Percentiles rank a stretch among this genome's conserved stretches.
Conservation (phyloP, 2,329 filamentous ascomycete species). For the Phyllosticta citribraziliensis region DNA sequence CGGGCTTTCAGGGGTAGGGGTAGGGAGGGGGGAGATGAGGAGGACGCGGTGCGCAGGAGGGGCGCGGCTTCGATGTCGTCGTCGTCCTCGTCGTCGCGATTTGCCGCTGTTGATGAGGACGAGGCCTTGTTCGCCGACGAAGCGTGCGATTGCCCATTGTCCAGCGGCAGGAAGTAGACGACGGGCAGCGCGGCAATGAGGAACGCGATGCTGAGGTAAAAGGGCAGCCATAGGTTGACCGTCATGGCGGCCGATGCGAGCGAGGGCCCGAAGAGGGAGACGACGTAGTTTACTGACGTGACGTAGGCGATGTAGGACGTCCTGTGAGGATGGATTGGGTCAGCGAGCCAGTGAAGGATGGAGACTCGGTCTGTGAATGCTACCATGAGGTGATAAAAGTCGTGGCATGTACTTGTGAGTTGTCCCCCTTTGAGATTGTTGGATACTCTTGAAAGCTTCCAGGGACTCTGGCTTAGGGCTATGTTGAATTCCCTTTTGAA, state of each 20-base stretch:
- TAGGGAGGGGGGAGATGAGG: neutral
- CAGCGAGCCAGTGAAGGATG: neutral
- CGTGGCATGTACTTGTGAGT: too few relatives aligned
- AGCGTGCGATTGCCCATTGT: too few relatives aligned
- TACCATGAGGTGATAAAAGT: too few relatives aligned
- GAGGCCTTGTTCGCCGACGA: too few relatives aligned
- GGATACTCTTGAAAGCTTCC: too few relatives aligned
- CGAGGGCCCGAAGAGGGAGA: conserved; percentile 24
- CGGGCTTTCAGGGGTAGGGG: neutral
- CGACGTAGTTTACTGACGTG: conserved; percentile 21
- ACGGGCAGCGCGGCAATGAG: conserved; percentile 18
- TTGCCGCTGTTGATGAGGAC: too few relatives aligned
- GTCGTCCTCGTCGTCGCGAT: neutral
- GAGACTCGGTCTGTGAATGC: too few relatives aligned
- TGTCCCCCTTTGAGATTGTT: too few relatives aligned
- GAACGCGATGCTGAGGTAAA: conserved; percentile 24
- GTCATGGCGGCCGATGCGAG: conserved; percentile 27
- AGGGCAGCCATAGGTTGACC: conserved; percentile 26
- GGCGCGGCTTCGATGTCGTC: neutral
- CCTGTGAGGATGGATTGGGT: conserved; percentile 8
- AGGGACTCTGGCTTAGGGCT: too few relatives aligned
- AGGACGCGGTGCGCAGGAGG: neutral
- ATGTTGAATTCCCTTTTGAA: too few relatives aligned
- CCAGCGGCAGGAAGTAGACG: neutral
- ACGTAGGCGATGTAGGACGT: conserved; percentile 25